phyloP scores from a whole-genome alignment of 305 asterid genomes.

The Solanum chacoense region DNA sequence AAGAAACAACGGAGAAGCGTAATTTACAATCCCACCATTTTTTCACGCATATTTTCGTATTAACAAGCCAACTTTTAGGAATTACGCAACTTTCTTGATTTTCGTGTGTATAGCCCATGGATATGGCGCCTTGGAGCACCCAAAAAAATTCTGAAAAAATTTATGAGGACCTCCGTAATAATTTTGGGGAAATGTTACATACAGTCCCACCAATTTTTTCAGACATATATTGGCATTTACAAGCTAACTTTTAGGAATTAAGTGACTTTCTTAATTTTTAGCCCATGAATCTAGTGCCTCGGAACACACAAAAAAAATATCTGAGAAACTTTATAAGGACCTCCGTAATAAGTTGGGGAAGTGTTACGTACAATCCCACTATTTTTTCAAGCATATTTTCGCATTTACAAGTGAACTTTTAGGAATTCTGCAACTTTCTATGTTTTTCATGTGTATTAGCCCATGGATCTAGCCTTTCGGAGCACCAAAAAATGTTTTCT shows the following conservation, averaged over 20 bases:
- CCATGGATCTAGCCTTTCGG: fast-evolving
- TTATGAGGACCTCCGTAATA: neutral
- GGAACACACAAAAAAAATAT: neutral
- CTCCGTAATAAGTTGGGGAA: neutral
- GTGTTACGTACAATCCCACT: neutral
- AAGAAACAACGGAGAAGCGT: neutral
- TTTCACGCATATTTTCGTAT: neutral
- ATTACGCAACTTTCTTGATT: too few relatives aligned
- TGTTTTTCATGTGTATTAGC: too few relatives aligned
- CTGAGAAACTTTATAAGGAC: neutral
- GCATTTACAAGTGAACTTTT: too few relatives aligned
- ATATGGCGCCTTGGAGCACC: neutral
- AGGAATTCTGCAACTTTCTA: neutral
- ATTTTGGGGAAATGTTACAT: neutral
- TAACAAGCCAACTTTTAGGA: neutral
- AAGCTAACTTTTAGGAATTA: neutral
- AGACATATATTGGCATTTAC: too few relatives aligned
- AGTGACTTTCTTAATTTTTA: neutral
- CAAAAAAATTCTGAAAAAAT: too few relatives aligned
- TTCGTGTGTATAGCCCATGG: neutral
- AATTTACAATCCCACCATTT: fast-evolving
- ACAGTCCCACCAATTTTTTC: too few relatives aligned
- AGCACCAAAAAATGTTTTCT: neutral
- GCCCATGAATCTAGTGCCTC: neutral
- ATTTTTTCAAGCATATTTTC: too few relatives aligned